Base-by-base conservation (phyloP, 1,284 basidiomycete genomes). In the Prillingera fragicola region DNA sequence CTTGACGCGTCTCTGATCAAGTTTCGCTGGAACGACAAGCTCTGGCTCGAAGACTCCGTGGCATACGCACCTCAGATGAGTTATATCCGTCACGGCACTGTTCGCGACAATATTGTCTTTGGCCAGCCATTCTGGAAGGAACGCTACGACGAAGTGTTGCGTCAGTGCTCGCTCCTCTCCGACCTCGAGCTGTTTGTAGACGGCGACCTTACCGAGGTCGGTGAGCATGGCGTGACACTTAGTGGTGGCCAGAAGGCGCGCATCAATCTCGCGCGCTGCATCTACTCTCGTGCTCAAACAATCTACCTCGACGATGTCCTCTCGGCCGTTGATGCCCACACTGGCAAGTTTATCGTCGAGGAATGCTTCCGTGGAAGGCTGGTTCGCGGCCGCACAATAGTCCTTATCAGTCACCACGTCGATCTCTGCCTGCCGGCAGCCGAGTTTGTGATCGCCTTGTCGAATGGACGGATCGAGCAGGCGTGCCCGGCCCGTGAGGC, bases 401-500 rank as follows among this genome's bases (percentile, higher is more conserved):
- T 89, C 15, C 73, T 89, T 12, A 84, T 85, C 23, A 87, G 84
- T 0, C 86, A 89, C 62, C 78, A 83, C 24, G 73, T 85, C 8
- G 79, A 81, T 54, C 69, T 63, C 21, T 66, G 67, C 36, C 50
- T 68, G 13, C 64, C 63, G 6, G 57, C 48, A 2, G 62, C 64
- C 0, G 41, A 57, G 5, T 67, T 60, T 15, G 50, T 72, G 19
- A 61, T 92, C 31, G 78, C 82, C 14, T 76, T 94, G 29, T 85
- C 48, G n/a, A 45, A 59, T 4, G 65, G 64, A 1, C 40, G 33
- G 4, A 42, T 72, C 18, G 56, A 62, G 21, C 53, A 63, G 41
- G 60, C 63, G 1, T 62, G 60, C 31, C 54, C 58, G 1, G 54
- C 57, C 12, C 39, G 46, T 1, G 34, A 51, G n/a, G 44, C 46